Base-by-base conservation (phyloP, 306 rosid genomes). In the Castanopsis chinensis region DNA sequence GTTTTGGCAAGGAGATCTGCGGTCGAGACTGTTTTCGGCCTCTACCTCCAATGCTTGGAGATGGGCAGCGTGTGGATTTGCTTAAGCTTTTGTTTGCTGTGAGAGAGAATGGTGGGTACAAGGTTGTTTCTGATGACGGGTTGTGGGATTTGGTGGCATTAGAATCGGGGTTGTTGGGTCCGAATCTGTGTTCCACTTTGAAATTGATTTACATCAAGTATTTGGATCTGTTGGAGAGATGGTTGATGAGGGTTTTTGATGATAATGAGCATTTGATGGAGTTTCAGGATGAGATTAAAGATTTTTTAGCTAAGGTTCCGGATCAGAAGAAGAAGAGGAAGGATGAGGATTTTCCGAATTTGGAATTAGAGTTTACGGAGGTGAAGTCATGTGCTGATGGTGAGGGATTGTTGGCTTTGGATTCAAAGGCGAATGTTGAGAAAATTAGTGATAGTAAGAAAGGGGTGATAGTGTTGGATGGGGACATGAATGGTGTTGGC, bases 101-200 rank as follows among this genome's bases (percentile, higher is more conserved):
- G 77, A 89, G 89, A 80, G 86, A 82, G 69, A 88, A 89, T 59
- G 98, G 98, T 78, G 98, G 98, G 32, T 92, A 80, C 76, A 86
- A 84, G 6, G 85, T 30, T 27, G 81, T 90, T 30, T 83, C 87
- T 5, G 41, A 81, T 30, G 67, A 52, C 1, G 79, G 79, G 64
- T 68, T 86, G 49, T 94, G 98, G 98, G 88, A 83, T 84, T 74
- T 37, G 49, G 93, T 90, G 68, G 92, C 92, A 10, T 78, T 83
- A 54, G 88, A 90, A 78, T 88, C 86, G 67, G 94, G 97, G 57
- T 76, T 91, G 56, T 76, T 88, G 52, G 92, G 89, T 71, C 56
- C 55, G 71, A 77, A 70, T 54, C 71, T 81, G 28, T 86, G 88
- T 37, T 84, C 89, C 1, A 80, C 85, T 28, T 79, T 92, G 81